Percentiles rank a stretch among this genome's conserved stretches.
phyloP scores from a whole-genome alignment of 208 protist species.

The Phytomonas francai region DNA sequence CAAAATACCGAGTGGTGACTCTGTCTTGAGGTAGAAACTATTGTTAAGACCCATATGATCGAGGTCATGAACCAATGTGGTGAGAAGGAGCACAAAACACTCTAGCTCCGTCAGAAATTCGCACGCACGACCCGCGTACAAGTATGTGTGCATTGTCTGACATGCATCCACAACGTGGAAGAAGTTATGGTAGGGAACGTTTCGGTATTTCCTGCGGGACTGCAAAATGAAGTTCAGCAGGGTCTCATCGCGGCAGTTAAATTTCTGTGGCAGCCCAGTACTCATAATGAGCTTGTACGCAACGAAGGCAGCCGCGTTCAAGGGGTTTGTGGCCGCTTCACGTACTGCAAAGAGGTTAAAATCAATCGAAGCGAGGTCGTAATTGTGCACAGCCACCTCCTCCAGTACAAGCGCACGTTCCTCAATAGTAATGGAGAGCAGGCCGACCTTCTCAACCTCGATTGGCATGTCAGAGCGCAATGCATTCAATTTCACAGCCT shows the following conservation, averaged over 20 bases:
- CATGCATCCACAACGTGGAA: conserved; percentile 80
- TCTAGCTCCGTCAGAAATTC: conserved; percentile 66
- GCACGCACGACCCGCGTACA: conserved; percentile 35
- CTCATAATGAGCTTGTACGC: conserved; percentile 40
- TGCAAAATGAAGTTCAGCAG: conserved; percentile 77
- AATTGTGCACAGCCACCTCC: conserved; percentile 21
- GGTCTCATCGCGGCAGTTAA: conserved; percentile 53
- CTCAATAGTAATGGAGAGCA: conserved; percentile 25
- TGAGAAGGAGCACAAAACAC: conserved; percentile 73
- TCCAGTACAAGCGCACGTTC: conserved; percentile 33
- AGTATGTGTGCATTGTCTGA: conserved; percentile 70
- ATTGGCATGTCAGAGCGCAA: conserved; percentile 14
- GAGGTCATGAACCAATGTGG: conserved; percentile 74
- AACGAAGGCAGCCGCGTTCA: conserved; percentile 44
- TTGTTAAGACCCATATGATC: conserved; percentile 90
- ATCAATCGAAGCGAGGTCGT: conserved; percentile 48
- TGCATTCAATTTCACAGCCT: conserved; percentile 65
- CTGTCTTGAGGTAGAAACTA: conserved; percentile 85
- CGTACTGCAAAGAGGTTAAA: conserved; percentile 71
- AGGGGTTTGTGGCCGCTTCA: conserved; percentile 27
- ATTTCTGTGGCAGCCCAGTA: conserved; percentile 65
- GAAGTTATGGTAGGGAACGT: conserved; percentile 86
- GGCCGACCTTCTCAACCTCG: conserved; percentile 6
- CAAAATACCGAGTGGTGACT: conserved; percentile 77
- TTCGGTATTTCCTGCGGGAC: conserved; percentile 73